Percentiles rank a stretch among this genome's conserved stretches.
phyloP scores from a whole-genome alignment of 2,329 filamentous ascomycete genomes.

The Pseudocercospora vitis region DNA sequence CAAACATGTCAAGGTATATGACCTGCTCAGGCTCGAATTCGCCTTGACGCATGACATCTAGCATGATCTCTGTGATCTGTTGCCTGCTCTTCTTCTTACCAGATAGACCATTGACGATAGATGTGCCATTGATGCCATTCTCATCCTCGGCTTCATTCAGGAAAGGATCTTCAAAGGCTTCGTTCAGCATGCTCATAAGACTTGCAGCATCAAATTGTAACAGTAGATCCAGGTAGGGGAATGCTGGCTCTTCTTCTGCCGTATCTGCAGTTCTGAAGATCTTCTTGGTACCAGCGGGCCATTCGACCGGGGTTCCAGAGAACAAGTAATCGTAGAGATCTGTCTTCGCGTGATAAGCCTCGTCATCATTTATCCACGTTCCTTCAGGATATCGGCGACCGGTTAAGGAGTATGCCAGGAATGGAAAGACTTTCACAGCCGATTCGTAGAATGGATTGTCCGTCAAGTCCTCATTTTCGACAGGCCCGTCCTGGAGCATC shows the following conservation, averaged over 20 bases:
- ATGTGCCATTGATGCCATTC: conserved; percentile 27
- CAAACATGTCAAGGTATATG: conserved; percentile 97
- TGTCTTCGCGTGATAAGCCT: conserved; percentile 74
- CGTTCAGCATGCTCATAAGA: conserved; percentile 92
- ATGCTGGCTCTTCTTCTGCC: conserved; percentile 66
- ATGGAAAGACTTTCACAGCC: conserved; percentile 89
- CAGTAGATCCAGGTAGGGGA: conserved; percentile 80
- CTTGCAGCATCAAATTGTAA: conserved; percentile 86
- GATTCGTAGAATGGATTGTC: conserved; percentile 58
- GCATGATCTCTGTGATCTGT: conserved; percentile 84
- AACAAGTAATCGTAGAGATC: conserved; percentile 94
- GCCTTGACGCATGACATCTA: conserved; percentile 80
- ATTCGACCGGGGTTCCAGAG: conserved; percentile 72
- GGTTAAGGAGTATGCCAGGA: conserved; percentile 87
- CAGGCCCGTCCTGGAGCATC: conserved; percentile 51
- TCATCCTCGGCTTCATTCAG: conserved; percentile 70
- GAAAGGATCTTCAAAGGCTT: conserved; percentile 94
- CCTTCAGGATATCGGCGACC: conserved; percentile 90
- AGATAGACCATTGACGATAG: conserved; percentile 29
- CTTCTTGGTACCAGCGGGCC: conserved; percentile 66
- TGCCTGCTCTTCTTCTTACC: conserved; percentile 69
- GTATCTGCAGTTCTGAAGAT: conserved; percentile 61
- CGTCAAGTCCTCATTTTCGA: conserved; percentile 55
- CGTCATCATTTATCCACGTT: conserved; percentile 68
- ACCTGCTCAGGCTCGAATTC: conserved; percentile 79